Base-by-base conservation (phyloP, 1,284 basidiomycete species). In the Dichomitus squalens region DNA sequence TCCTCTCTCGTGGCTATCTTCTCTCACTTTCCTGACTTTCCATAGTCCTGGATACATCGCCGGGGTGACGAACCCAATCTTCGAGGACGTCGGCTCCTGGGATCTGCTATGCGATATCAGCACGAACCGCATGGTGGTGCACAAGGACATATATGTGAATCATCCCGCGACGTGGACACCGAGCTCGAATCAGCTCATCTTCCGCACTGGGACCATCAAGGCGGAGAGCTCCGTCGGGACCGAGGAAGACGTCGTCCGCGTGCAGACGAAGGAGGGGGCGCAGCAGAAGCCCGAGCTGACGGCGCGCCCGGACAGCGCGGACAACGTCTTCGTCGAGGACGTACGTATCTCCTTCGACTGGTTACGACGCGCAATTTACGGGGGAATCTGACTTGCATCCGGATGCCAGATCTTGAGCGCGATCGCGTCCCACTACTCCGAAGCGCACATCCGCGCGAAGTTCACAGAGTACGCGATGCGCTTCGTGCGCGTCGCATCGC, bases 31-130 rank as follows among this genome's bases (percentile, higher is more conserved):
- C 29, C 27, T 33, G 21, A 41, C 18, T 55, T 49, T 20, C 25
- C 48, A 34, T 59, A 93, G 92, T 48, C 86, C 91, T 4, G 95
- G 92, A 11, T 99, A 90, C 71, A 95, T 99, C 55, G 96, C 95
- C 5, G 96, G 96, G 3, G 95, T 98, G 1, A 96, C 93, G 3
- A 98, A 99, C 69, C 96, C 96, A 1, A 93, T 96, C 31, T 98
- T 98, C 71, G 93, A 96, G 67, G 82, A 90, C 7, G 84, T 90
- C 0, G 86, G 87, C 1, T 81, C 84, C 16, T 99, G 96, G 96
- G 96, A 99, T 72, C 79, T 99, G 1, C 78, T 98, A 36, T 92
- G 94, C 72, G 94, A 98, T 69, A 86, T 97, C 58, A 89, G 93
- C 53, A 87, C 87, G 0, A 93, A 93, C 4, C 86, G 86, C 50